A percentile compares a stretch with the other conserved stretches of the same genome.
phyloP scores from a whole-genome alignment of 2,329 filamentous ascomycete genomes.

The Fusarium vanettenii region DNA sequence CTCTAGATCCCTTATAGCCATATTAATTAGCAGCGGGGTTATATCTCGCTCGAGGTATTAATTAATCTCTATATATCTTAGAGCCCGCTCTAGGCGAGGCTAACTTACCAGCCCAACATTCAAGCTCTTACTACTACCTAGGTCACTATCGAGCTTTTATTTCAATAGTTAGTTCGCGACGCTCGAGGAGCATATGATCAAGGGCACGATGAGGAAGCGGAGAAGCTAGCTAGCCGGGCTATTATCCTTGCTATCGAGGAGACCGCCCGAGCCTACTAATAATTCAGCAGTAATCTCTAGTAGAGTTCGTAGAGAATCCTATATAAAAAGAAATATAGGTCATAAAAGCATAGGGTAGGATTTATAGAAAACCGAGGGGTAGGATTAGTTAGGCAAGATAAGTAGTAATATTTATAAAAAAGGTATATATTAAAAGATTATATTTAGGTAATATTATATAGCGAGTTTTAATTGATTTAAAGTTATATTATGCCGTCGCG shows the following conservation, averaged over 20 bases:
- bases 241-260: background rate
- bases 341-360: too few relatives aligned
- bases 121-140: background rate
- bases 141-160: slow-evolving; percentile 3
- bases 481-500: too few relatives aligned
- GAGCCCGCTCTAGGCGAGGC: background rate
- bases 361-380: too few relatives aligned
- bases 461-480: too few relatives aligned
- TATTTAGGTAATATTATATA: too few relatives aligned
- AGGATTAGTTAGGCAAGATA: too few relatives aligned
- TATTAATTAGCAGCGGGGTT: background rate
- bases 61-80: slow-evolving; percentile 1
- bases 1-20: slow-evolving; percentile 4
- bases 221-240: background rate
- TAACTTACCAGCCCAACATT: background rate
- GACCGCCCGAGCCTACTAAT: slow-evolving; percentile 3
- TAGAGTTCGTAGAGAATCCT: too few relatives aligned
- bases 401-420: too few relatives aligned
- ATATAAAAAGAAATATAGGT: too few relatives aligned
- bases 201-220: background rate
- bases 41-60: slow-evolving; percentile 1
- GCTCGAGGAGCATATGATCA: background rate
- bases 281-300: too few relatives aligned
- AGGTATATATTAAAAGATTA: too few relatives aligned
- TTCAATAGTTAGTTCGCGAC: background rate